phyloP scores from a whole-genome alignment of 2,329 filamentous ascomycete genomes.

The Colletotrichum sublineola region DNA sequence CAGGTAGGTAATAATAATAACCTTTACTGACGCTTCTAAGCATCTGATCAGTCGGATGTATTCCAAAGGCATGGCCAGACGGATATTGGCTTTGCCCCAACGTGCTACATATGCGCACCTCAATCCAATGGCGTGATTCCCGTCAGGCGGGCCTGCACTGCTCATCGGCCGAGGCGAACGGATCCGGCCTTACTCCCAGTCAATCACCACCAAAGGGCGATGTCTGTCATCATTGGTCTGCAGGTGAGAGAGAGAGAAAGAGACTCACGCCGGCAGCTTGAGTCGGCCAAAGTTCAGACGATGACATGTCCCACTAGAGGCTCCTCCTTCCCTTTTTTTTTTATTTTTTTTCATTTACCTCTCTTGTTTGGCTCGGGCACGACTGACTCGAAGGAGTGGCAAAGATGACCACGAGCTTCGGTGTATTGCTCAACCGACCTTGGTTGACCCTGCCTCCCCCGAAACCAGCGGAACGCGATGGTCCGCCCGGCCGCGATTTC shows the following conservation, averaged over 20 bases:
- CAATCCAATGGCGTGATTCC: not conserved
- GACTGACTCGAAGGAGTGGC: slow-evolving; percentile 9
- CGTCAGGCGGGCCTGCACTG: not conserved
- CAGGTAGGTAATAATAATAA: not conserved
- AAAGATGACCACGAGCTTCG: not conserved
- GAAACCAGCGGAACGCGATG: not conserved
- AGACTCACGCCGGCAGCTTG: not conserved
- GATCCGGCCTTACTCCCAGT: not conserved
- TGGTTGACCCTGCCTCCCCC: slow-evolving; percentile 1
- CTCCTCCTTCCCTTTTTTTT: not conserved
- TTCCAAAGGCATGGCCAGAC: not conserved
- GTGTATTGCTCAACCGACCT: not conserved
- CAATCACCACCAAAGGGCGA: not conserved
- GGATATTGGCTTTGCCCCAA: not conserved
- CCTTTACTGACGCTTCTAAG: not conserved
- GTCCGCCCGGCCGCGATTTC: not conserved
- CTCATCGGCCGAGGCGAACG: not conserved
- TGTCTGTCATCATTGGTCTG: not conserved
- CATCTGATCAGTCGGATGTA: not conserved
- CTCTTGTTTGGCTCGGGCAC: not conserved
- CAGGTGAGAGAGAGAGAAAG: not conserved
- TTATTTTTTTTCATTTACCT: not conserved
- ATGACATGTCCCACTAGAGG: not conserved
- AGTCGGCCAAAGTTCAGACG: slow-evolving; percentile 14
- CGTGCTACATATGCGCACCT: not conserved